Percentiles rank a stretch among this genome's conserved stretches.
Evolutionary conservation across 2,329 filamentous ascomycete species (phyloP).

Genomic region (Fusarium foetens): DNA sequence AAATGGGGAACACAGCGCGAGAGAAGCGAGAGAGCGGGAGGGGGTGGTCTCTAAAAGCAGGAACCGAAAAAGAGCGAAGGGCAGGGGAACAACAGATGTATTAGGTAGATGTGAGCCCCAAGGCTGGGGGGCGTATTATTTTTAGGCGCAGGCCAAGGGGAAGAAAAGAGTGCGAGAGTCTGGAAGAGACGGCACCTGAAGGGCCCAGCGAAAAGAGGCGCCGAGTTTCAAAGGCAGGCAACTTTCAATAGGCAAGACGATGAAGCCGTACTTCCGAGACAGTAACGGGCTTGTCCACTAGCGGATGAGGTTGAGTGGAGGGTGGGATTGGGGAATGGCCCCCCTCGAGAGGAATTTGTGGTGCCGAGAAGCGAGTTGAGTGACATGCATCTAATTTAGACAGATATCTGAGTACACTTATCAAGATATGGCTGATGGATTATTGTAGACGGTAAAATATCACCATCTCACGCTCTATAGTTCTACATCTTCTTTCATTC

Average conservation of each 20-base stretch:
- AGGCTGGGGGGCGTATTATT: constrained; percentile 1
- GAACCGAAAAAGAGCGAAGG: neutral
- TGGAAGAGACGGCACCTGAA: constrained; percentile 27
- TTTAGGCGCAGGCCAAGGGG: constrained; percentile 10
- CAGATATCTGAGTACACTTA: neutral
- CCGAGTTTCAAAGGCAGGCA: constrained; percentile 7
- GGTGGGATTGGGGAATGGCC: constrained; percentile 11
- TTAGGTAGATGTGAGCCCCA: neutral
- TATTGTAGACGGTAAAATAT: neutral
- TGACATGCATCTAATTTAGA: constrained; percentile 5
- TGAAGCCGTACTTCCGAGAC: constrained; percentile 46
- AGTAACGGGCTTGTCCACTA: constrained; percentile 34
- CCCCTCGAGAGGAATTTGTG: constrained; percentile 12
- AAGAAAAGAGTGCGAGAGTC: neutral
- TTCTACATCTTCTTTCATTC: rapidly evolving
- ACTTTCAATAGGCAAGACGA: constrained; percentile 18
- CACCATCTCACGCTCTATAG: neutral
- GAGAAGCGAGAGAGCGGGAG: neutral
- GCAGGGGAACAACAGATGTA: neutral
- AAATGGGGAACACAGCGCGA: neutral
- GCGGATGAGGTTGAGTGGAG: constrained; percentile 20
- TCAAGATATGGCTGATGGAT: neutral
- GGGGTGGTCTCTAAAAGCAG: constrained; percentile 6
- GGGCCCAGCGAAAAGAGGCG: neutral
- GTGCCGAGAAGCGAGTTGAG: constrained; percentile 33